Evolutionary conservation across 305 asterid species (phyloP), one percentile per base, ranked within the genome.

Genomic region (Lippia alba): DNA sequence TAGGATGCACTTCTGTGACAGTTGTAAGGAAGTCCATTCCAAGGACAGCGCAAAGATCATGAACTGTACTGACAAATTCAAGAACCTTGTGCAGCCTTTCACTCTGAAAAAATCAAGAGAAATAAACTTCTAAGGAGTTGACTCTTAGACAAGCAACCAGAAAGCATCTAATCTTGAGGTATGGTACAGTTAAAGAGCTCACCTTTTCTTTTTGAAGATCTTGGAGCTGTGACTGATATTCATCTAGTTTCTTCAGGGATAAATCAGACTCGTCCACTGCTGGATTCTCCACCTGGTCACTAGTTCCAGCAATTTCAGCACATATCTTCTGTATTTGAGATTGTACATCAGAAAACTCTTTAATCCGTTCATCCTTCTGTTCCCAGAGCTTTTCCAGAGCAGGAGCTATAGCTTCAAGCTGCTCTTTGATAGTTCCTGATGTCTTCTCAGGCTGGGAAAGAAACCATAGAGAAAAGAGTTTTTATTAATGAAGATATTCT

Each of bases 201-300:
- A 90, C 98, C 91, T 95, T 95, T 79, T 95, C 97, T 51, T 90
- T 87, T 75, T 89, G 98, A 85, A 95, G 98, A 71, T 90, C 96
- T 74, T 92, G 94, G 69, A 95, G 97, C 76, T 87, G 96, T 56
- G 88, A 76, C 36, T 87, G 91, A 68, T 86, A 95, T 69, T 88
- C 98, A 63, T 86, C 94, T 68, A 95, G 79, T 80, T 87, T 95
- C 83, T 86, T 89, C 32, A 80, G 75, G 75, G 97, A 87, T 44
- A 95, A 83, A 79, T 92, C 97, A 16, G 90, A 81, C 75, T 91
- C 96, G 16, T 95, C 94, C 65, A 92, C 97, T 3, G 53, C 70
- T 14, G 87, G 91, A 78, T 77, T 79, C 80, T 83, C 90, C 66
- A 80, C 79, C 71, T 70, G 85, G 61, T 82, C 92, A 45, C 64